These are phyloP conservation scores for Kregervanrija fluxuum DNA, from an alignment of 805 yeast species.

Conservation along the genomic window DNA sequence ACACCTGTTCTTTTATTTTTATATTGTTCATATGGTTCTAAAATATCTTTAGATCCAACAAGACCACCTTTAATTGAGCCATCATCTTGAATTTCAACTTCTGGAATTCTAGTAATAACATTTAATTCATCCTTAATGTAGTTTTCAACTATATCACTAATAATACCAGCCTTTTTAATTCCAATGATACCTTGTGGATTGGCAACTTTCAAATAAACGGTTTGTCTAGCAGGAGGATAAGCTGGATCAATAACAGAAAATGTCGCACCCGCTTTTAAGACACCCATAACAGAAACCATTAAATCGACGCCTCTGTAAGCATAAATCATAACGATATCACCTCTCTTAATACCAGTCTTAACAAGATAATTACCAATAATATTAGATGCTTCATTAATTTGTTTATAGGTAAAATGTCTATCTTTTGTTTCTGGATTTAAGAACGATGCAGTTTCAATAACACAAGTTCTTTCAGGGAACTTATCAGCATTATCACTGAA, in stretches of 20 bases:
- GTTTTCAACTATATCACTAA: conserved; percentile 71
- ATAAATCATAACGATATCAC: conserved; percentile 96
- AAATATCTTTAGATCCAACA: conserved; percentile 36
- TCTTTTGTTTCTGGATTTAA: conserved; percentile 45
- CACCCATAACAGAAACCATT: conserved; percentile 96
- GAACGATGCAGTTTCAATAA: conserved; percentile 81
- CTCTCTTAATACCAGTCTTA: conserved; percentile 72
- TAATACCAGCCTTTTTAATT: conserved; percentile 79
- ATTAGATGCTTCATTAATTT: conserved; percentile 89
- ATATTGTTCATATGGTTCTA: conserved; percentile 38
- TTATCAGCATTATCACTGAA: conserved; percentile 79
- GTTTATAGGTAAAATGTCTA: conserved; percentile 74
- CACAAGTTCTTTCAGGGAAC: conserved; percentile 84
- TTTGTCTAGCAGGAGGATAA: conserved; percentile 97
- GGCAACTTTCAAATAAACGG: conserved; percentile 86
- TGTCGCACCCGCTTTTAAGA: conserved; percentile 96
- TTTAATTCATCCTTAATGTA: conserved; percentile 68
- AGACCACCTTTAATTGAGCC: conserved; percentile 55
- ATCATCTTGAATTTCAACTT: conserved; percentile 67
- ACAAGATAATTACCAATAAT: conserved; percentile 86
- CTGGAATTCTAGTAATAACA: conserved; percentile 68
- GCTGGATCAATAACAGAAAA: conserved; percentile 99
- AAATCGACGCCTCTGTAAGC: conserved; percentile 97
- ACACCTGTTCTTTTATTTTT: conserved; percentile 71
- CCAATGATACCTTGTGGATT: conserved; percentile 88